A percentile compares a stretch with the other conserved stretches of the same genome.
Evolutionary conservation across 345 rosid species (phyloP).

Genomic region (Odontarrhena argentea): DNA sequence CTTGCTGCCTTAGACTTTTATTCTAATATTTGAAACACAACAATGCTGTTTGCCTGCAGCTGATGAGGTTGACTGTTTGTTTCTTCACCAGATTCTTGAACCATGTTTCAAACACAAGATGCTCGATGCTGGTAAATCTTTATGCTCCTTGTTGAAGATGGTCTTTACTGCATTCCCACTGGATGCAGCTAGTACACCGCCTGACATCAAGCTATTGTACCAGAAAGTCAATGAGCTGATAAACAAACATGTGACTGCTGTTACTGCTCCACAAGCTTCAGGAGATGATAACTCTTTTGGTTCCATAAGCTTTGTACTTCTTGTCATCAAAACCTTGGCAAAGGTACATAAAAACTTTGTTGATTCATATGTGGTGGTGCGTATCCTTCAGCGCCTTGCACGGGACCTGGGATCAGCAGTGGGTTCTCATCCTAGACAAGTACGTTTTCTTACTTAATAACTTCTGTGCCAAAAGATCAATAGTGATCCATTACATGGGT

Average conservation of each 20-base stretch:
- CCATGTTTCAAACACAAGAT: slow-evolving; percentile 94
- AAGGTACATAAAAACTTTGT: slow-evolving; percentile 77
- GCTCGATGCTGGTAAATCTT: slow-evolving; percentile 94
- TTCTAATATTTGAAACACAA: slow-evolving; percentile 15
- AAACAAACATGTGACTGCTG: slow-evolving; percentile 73
- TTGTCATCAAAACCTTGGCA: slow-evolving; percentile 88
- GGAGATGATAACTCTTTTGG: slow-evolving; percentile 76
- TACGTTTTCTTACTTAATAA: slow-evolving; percentile 44
- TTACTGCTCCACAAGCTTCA: slow-evolving; percentile 69
- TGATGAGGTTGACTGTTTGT: slow-evolving; percentile 23
- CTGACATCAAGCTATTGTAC: slow-evolving; percentile 75
- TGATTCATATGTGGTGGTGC: slow-evolving; percentile 75
- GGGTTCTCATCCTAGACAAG: slow-evolving; percentile 86
- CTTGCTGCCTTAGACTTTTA: slow-evolving; percentile 19
- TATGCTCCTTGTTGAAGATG: slow-evolving; percentile 95
- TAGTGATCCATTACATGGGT: slow-evolving; percentile 19
- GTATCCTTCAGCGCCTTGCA: slow-evolving; percentile 85
- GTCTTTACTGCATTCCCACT: slow-evolving; percentile 85
- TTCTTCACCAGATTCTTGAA: slow-evolving; percentile 77
- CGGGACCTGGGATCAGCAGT: slow-evolving; percentile 90
- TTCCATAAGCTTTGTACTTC: slow-evolving; percentile 87
- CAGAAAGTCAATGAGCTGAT: slow-evolving; percentile 88
- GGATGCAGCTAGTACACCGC: slow-evolving; percentile 66
- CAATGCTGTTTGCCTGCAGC: slow-evolving; percentile 25
- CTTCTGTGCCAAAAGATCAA: slow-evolving; percentile 16